Evolutionary conservation across 441 rosid genomes (phyloP).

Genomic region (Adansonia madagascariensis): DNA sequence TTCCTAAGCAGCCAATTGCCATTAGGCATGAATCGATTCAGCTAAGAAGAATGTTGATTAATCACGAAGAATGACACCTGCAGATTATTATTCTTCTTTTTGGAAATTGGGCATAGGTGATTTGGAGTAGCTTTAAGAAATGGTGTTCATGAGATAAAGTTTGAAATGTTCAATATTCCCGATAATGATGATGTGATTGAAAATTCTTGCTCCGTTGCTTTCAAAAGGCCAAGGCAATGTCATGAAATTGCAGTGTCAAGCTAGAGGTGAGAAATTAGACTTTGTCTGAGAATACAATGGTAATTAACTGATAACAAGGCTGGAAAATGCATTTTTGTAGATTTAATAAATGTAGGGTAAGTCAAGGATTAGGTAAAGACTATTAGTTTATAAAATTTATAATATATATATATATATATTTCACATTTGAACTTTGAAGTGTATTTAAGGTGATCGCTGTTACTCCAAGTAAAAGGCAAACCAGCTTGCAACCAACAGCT

Average conservation of each 20-base stretch:
- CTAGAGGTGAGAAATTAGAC: neutral
- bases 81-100: neutral
- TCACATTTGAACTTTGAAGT: neutral
- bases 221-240: neutral
- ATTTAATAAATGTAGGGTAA: neutral
- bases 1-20: too few relatives aligned
- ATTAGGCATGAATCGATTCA: too few relatives aligned
- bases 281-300: neutral
- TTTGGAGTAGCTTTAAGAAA: neutral
- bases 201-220: neutral
- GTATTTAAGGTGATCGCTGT: constrained; percentile 23
- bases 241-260: neutral
- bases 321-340: neutral
- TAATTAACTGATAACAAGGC: too few relatives aligned
- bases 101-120: neutral
- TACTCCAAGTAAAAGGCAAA: constrained; percentile 36
- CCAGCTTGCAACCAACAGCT: constrained; percentile 36
- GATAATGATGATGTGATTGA: neutral
- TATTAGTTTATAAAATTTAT: neutral
- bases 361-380: constrained; percentile 30
- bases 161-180: neutral
- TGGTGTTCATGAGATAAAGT: neutral
- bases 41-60: too few relatives aligned
- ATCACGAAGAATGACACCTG: too few relatives aligned
- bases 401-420: neutral